phyloP scores from a whole-genome alignment of 169 alveolate species.

The Toxoplasma gondii region DNA sequence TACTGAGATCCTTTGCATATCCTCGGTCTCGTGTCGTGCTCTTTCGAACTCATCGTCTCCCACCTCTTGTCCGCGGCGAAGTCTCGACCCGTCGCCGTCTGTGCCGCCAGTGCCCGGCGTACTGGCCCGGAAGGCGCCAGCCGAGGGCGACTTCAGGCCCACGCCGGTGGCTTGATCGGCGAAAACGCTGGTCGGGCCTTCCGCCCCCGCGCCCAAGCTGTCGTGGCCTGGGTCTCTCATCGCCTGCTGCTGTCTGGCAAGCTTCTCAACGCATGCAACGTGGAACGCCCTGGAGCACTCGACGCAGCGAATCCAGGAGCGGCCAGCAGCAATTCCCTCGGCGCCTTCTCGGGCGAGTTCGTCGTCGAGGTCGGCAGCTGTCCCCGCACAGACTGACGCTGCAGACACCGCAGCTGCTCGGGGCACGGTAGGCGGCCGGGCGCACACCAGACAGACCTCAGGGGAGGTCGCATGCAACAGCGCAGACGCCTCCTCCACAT shows the following conservation, averaged over 20 bases:
- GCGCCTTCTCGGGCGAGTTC: constrained; percentile 39
- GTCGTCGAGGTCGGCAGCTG: constrained; percentile 4
- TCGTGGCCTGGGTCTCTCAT: constrained; percentile 22
- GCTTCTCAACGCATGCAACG: constrained; percentile 52
- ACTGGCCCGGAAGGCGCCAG: not conserved
- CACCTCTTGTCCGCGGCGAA: not conserved
- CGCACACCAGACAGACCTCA: constrained; percentile 67
- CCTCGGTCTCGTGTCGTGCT: not conserved
- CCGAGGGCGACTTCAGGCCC: constrained; percentile 23
- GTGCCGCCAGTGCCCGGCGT: not conserved
- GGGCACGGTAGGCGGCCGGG: constrained; percentile 35
- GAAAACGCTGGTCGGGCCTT: not conserved
- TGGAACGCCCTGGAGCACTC: constrained; percentile 59
- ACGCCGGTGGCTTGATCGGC: not conserved
- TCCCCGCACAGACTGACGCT: not conserved
- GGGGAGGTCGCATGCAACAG: constrained; percentile 66
- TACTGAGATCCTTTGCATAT: not conserved
- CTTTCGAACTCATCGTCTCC: not conserved
- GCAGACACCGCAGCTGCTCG: constrained; percentile 36
- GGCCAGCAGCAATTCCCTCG: constrained; percentile 49
- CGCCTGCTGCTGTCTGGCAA: constrained; percentile 57
- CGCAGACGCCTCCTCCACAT: constrained; percentile 64
- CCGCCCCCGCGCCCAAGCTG: not conserved
- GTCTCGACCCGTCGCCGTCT: not conserved
- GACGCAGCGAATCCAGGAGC: constrained; percentile 63